Conservation (phyloP, 106 monocot species). For the Gastrodia elata region DNA sequence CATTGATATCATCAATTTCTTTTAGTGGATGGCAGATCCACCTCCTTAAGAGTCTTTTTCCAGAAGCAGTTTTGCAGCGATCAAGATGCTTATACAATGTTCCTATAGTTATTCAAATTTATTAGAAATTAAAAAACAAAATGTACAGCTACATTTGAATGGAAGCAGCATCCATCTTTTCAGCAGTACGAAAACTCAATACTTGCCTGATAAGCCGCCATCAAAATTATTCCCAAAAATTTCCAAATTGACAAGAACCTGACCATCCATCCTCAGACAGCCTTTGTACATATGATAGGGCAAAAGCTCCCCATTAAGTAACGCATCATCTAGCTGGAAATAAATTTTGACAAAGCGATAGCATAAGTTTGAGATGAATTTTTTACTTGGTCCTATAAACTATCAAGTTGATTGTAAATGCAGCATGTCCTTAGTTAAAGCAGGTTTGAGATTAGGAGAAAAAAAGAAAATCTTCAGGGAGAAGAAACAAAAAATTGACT, state of each 20-base stretch:
- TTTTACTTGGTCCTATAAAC: not conserved
- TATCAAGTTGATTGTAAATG: not conserved
- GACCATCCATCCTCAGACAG: conserved; percentile 89
- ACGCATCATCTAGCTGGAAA: conserved; percentile 70
- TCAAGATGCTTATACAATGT: conserved; percentile 83
- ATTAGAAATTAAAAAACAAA: not conserved
- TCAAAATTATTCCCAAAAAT: conserved; percentile 78
- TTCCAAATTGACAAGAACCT: conserved; percentile 94
- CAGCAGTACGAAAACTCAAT: not conserved
- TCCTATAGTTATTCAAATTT: conserved; percentile 22
- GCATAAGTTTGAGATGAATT: not conserved
- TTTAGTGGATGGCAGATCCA: conserved; percentile 93
- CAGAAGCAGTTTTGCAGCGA: conserved; percentile 66
- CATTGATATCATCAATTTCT: conserved; percentile 58
- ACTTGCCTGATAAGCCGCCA: conserved; percentile 65
- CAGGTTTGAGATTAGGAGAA: not conserved
- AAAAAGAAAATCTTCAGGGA: not conserved
- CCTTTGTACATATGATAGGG: conserved; percentile 78
- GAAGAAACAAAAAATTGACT: not conserved
- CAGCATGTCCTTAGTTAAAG: not conserved
- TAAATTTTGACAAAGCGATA: conserved; percentile 12
- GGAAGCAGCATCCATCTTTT: not conserved
- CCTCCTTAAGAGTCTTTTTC: conserved; percentile 74
- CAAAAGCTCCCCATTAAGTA: conserved; percentile 80
- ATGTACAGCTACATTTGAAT: not conserved